These are phyloP conservation scores for Macrolepiota dolichaula DNA, from an alignment of 768 basidiomycete species.

Conservation along the genomic window DNA sequence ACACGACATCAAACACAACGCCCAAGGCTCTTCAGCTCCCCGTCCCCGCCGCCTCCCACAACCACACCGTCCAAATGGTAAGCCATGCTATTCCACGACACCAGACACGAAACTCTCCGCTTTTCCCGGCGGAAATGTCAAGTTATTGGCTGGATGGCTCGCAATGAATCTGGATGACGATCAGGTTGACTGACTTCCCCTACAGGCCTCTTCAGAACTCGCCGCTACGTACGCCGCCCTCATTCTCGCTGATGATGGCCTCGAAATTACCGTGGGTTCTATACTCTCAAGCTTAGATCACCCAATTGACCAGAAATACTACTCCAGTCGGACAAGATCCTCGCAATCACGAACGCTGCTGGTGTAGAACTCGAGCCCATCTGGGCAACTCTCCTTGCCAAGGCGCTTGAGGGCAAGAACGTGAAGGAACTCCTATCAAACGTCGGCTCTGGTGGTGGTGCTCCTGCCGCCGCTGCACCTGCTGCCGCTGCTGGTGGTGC, in stretches of 20 bases:
- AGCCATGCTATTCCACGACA: background rate
- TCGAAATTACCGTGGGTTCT: conserved; percentile 91
- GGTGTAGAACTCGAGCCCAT: conserved; percentile 89
- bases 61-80: conserved; percentile 3
- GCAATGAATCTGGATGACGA: conserved; percentile 6
- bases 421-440: conserved; percentile 93
- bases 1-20: conserved; percentile 3
- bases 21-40: background rate
- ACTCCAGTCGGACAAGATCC: conserved; percentile 85
- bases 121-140: background rate
- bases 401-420: conserved; percentile 97
- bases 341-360: conserved; percentile 81
- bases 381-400: conserved; percentile 96
- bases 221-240: conserved; percentile 96
- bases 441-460: conserved; percentile 91
- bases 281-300: conserved; percentile 3
- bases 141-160: conserved; percentile 5
- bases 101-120: too few relatives aligned
- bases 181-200: conserved; percentile 12
- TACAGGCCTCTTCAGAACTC: conserved; percentile 64
- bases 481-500: conserved; percentile 60
- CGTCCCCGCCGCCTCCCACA: background rate
- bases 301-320: conserved; percentile 2
- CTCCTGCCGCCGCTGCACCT: conserved; percentile 56
- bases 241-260: conserved; percentile 95